These are phyloP conservation scores for Cercophora sp. DNA, from an alignment of 495 filamentous ascomycete genomes.

Conservation along the genomic window DNA sequence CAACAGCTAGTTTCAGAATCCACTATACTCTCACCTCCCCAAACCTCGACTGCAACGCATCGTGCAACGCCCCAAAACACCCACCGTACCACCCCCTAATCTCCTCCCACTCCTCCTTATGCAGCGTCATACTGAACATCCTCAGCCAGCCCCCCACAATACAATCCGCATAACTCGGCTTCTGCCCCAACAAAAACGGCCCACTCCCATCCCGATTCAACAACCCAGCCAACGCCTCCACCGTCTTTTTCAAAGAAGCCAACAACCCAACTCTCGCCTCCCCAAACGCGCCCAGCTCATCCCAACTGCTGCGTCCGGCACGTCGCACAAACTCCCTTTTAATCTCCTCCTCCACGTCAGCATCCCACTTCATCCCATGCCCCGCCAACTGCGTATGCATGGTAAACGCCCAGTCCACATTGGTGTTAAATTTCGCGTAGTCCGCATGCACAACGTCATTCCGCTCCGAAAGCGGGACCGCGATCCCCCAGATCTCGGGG, in stretches of 20 bases:
- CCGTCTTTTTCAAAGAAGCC: conserved; percentile 32
- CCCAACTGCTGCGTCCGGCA: conserved; percentile 41
- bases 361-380: conserved; percentile 42
- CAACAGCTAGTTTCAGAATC: too few relatives aligned
- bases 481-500: conserved; percentile 12
- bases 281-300: conserved; percentile 39
- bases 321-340: conserved; percentile 47
- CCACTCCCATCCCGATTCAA: conserved; percentile 37
- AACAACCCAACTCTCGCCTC: conserved; percentile 40
- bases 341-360: conserved; percentile 33
- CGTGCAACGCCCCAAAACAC: conserved; percentile 42
- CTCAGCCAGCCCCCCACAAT: conserved; percentile 60
- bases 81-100: conserved; percentile 50
- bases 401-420: conserved; percentile 51
- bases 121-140: conserved; percentile 36
- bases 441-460: conserved; percentile 14
- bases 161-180: conserved; percentile 55
- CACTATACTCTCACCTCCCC: conserved; percentile 10
- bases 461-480: conserved; percentile 30
- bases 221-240: conserved; percentile 43
- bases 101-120: conserved; percentile 47
- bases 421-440: conserved; percentile 43
- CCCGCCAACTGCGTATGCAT: conserved; percentile 32
- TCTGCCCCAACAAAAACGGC: conserved; percentile 48
- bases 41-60: conserved; percentile 35